Base-by-base conservation (phyloP, 176 grass and related monocot species). In the Poa pratensis region DNA sequence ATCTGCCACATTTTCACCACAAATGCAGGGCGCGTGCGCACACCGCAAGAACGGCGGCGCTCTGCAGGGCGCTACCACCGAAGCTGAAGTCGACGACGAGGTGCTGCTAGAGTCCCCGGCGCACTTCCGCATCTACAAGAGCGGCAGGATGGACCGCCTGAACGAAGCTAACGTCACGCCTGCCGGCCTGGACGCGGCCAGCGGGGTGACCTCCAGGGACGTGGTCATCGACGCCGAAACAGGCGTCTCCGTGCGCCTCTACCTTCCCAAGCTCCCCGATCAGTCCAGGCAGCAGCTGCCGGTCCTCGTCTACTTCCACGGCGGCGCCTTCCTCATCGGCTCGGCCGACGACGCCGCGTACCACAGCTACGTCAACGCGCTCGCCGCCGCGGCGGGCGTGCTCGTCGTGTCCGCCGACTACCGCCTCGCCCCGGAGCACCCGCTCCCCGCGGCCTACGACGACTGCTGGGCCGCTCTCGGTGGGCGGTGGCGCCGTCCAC, bases 191-290 rank as follows among this genome's bases (percentile, higher is more conserved):
- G 92, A 97, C 39, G 63, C 58, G 15, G 80, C 65, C 88, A 97
- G 90, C 37, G 87, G 86, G 42, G 92, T 94, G 65, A 6, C 45
- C 52, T 97, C 90, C 52, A 92, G 87, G 88, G 94, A 97, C 84
- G 88, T 92, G 55, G 72, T 87, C 77, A 71, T 97, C 71, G 90
- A 97, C 75, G 57, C 61, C 9, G 45, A 0, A 7, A 91, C 80
- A 2, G 52, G 84, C 53, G 74, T 91, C 7, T 89, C 90, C 1
- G 94, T 70, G 19, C 69, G 42, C 11, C 5, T 72, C 69, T 43
- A 45, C 5, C 12, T 72, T 9, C 69, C 53, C 53, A 55, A 20
- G 53, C 53, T 55, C 53, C 19, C 1, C 20, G 45, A 59, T 4
- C 55, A 42, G 0, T 22, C 32, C 39, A 15, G 26, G 1, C 58